These are phyloP conservation scores for Fusarium torulosum DNA, from an alignment of 2,329 filamentous ascomycete genomes.

Conservation along the genomic window DNA sequence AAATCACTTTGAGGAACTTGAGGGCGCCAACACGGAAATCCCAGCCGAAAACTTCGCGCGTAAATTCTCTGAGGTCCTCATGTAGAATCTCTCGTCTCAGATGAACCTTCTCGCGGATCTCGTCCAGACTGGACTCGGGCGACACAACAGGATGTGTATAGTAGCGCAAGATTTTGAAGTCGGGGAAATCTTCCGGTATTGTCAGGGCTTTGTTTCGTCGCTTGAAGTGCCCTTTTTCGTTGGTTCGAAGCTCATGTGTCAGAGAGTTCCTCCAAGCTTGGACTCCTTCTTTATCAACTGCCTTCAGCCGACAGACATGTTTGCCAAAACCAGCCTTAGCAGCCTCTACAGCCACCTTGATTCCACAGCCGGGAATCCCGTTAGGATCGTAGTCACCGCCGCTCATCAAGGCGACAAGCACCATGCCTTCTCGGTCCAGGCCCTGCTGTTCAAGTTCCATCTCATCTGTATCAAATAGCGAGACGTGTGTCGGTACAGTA, in stretches of 20 bases:
- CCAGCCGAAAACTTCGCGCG: conserved; percentile 88
- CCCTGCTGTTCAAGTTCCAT: conserved; percentile 66
- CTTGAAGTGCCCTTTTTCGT: conserved; percentile 84
- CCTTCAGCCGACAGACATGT: conserved; percentile 75
- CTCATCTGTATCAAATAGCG: conserved; percentile 76
- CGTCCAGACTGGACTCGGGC: conserved; percentile 60
- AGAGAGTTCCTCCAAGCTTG: conserved; percentile 78
- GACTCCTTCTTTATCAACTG: conserved; percentile 70
- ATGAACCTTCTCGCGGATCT: conserved; percentile 46
- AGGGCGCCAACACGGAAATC: conserved; percentile 79
- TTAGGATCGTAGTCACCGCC: conserved; percentile 94
- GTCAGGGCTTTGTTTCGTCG: conserved; percentile 78
- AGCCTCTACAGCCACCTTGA: conserved; percentile 90
- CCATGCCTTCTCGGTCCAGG: conserved; percentile 88
- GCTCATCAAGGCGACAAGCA: conserved; percentile 92
- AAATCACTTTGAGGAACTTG: conserved; percentile 85
- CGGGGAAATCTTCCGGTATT: conserved; percentile 86
- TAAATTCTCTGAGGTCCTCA: conserved; percentile 76
- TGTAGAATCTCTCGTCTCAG: conserved; percentile 47
- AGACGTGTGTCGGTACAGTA: conserved; percentile 85
- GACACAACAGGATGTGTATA: conserved; percentile 92
- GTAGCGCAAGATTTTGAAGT: conserved; percentile 81
- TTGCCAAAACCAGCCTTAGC: conserved; percentile 88
- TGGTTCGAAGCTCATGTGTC: conserved; percentile 81
- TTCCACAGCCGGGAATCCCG: conserved; percentile 87